Percentiles rank a stretch among this genome's conserved stretches.
phyloP scores from a whole-genome alignment of 148 eudicot species.

The Vaccinium macrocarpon region DNA sequence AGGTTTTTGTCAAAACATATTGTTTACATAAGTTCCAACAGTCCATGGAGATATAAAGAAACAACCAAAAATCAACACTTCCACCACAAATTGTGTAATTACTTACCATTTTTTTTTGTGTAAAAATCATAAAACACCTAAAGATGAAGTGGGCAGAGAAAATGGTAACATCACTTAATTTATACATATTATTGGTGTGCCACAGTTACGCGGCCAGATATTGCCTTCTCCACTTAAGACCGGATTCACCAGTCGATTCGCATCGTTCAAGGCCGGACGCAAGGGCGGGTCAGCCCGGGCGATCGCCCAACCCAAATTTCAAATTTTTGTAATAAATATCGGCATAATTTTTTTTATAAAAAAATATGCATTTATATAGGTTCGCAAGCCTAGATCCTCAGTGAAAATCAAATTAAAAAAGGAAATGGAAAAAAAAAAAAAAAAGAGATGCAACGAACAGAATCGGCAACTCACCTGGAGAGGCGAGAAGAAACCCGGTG shows the following conservation, averaged over 20 bases:
- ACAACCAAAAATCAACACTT: background rate
- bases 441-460: background rate
- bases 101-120: too few relatives aligned
- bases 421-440: background rate
- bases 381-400: too few relatives aligned
- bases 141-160: background rate
- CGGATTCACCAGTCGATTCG: background rate
- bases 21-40: too few relatives aligned
- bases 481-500: constrained; percentile 60
- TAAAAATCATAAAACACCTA: too few relatives aligned
- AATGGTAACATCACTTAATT: background rate
- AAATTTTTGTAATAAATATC: too few relatives aligned
- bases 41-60: too few relatives aligned
- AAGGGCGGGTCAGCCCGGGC: too few relatives aligned
- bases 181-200: background rate
- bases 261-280: background rate
- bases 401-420: background rate
- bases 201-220: background rate
- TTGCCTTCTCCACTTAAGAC: background rate
- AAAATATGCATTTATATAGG: too few relatives aligned
- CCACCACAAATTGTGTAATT: background rate
- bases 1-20: too few relatives aligned
- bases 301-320: too few relatives aligned
- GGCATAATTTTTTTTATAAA: too few relatives aligned
- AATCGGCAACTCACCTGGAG: constrained; percentile 5